A percentile compares a stretch with the other conserved stretches of the same genome.
Conservation (phyloP, 2,329 filamentous ascomycete genomes). For the Cercospora sesami region DNA sequence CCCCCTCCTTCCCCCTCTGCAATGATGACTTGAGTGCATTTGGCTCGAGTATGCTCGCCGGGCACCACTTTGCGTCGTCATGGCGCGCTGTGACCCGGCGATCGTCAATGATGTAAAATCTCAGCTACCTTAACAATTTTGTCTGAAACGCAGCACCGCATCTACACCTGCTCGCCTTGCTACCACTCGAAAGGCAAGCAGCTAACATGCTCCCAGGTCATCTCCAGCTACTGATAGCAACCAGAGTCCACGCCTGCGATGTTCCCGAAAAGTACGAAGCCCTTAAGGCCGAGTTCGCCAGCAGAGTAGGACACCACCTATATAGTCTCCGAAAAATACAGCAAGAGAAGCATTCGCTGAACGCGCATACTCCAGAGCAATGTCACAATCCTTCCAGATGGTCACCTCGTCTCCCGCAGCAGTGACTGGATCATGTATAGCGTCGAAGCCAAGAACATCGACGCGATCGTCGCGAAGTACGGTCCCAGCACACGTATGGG, state of each 20-base stretch:
- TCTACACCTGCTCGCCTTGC: neutral
- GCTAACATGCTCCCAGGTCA: conserved; percentile 28
- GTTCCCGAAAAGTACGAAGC: conserved; percentile 82
- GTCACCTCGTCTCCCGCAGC: conserved; percentile 89
- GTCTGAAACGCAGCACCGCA: conserved; percentile 67
- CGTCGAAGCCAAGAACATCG: conserved; percentile 90
- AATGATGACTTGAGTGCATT: conserved; percentile 99
- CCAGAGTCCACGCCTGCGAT: conserved; percentile 93
- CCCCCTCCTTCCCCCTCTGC: conserved; percentile 34
- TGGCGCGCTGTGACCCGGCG: conserved; percentile 57
- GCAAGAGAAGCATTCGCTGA: conserved; percentile 42
- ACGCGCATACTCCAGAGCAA: conserved; percentile 60
- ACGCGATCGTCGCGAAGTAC: conserved; percentile 80
- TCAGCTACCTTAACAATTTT: conserved; percentile 93
- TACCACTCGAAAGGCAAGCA: conserved; percentile 1
- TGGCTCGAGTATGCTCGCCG: conserved; percentile 94
- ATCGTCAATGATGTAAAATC: conserved; percentile 97
- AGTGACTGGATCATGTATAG: conserved; percentile 99
- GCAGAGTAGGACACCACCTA: conserved; percentile 67
- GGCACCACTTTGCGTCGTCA: conserved; percentile 66
- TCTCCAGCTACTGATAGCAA: conserved; percentile 24
- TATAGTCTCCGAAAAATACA: conserved; percentile 29
- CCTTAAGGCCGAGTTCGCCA: conserved; percentile 76
- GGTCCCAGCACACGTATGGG: conserved; percentile 93
- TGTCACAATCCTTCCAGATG: conserved; percentile 87